Evolutionary conservation across 495 filamentous ascomycete genomes (phyloP).

Genomic region (Stereocaulon alpinum): DNA sequence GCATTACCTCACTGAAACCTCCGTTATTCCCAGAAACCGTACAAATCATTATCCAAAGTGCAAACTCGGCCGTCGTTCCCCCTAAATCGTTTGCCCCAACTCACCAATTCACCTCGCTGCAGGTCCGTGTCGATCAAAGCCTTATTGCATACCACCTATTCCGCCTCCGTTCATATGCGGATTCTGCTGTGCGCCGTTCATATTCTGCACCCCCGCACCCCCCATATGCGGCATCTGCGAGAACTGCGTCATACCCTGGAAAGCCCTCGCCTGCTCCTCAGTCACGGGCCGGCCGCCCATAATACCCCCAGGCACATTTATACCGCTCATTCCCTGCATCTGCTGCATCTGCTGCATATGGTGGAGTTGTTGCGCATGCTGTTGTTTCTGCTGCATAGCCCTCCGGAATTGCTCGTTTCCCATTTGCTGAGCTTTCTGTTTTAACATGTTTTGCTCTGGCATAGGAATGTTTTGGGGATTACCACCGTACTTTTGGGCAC

Average conservation of each 20-base stretch:
- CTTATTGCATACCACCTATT: constrained; percentile 8
- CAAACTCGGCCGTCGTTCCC: too few species aligned
- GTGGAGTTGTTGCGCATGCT: constrained; percentile 27
- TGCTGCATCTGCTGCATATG: constrained; percentile 20
- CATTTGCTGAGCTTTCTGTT: not conserved
- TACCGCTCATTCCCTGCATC: constrained; percentile 9
- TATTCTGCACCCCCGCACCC: constrained; percentile 7
- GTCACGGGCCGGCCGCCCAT: constrained; percentile 22
- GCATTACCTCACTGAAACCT: not conserved
- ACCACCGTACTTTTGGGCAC: not conserved
- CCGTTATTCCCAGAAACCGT: not conserved
- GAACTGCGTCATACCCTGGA: constrained; percentile 7
- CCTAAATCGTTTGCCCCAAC: not conserved
- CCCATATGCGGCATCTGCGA: constrained; percentile 7
- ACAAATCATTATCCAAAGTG: not conserved
- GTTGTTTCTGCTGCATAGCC: constrained; percentile 17
- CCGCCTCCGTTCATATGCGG: constrained; percentile 12
- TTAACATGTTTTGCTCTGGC: not conserved
- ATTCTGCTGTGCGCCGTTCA: constrained; percentile 3
- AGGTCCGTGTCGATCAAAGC: not conserved
- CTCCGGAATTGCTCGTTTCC: not conserved
- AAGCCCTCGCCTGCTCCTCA: constrained; percentile 6
- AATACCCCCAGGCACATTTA: constrained; percentile 1
- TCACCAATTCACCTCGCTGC: not conserved
- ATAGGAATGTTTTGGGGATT: not conserved